phyloP scores from a whole-genome alignment of 108 stramenopile species.

The Bacterosira constricta region DNA sequence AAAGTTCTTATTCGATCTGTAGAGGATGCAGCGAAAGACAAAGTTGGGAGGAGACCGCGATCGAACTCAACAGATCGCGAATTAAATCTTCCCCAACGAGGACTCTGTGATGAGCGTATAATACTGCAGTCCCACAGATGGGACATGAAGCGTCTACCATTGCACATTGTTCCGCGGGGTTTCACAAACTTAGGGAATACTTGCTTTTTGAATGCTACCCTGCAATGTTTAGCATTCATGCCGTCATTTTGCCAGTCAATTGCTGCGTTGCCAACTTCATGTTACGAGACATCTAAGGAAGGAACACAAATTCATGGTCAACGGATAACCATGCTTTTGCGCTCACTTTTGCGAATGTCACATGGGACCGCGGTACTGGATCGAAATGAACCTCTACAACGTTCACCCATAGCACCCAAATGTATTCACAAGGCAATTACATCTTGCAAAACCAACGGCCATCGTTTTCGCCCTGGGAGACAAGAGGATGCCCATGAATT shows the following conservation, averaged over 20 bases:
- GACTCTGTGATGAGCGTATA: constrained; percentile 79
- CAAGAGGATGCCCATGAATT: constrained; percentile 99
- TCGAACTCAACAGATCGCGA: constrained; percentile 84
- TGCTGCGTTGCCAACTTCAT: constrained; percentile 46
- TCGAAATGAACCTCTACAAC: constrained; percentile 29
- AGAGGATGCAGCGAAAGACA: constrained; percentile 77
- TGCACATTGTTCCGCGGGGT: constrained; percentile 51
- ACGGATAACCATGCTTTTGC: constrained; percentile 58
- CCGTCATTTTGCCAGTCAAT: constrained; percentile 89
- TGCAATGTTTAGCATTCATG: constrained; percentile 90
- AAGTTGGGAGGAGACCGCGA: constrained; percentile 69
- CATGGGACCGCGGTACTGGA: constrained; percentile 49
- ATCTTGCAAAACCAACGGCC: constrained; percentile 63
- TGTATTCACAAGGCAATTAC: constrained; percentile 69
- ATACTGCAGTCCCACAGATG: constrained; percentile 68
- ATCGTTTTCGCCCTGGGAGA: constrained; percentile 88
- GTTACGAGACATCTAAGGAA: constrained; percentile 24
- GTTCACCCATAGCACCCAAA: constrained; percentile 63
- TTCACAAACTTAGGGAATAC: constrained; percentile 95
- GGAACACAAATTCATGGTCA: constrained; percentile 53
- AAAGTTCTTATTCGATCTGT: constrained; percentile 62
- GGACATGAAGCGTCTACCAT: constrained; percentile 44
- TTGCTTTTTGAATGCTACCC: constrained; percentile 94
- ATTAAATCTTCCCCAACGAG: constrained; percentile 75
- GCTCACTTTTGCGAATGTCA: constrained; percentile 56